Evolutionary conservation across 1,284 basidiomycete genomes (phyloP), one percentile per base, ranked within the genome.

Genomic region (Neolentinus lepideus): DNA sequence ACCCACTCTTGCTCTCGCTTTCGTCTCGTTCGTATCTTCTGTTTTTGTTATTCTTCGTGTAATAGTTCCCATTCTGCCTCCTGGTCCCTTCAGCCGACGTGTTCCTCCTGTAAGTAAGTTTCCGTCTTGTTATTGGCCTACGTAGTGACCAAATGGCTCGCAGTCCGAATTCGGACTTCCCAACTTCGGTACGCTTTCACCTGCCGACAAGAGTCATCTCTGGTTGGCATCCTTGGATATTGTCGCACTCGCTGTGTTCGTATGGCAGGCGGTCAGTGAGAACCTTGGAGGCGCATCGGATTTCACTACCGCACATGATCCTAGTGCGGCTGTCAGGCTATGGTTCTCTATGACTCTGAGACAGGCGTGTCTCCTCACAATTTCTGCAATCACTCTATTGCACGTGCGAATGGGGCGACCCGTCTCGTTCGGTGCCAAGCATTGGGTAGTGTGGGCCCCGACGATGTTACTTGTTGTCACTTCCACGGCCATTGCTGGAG

Each of bases 91-190:
- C 65, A 86, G 83, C 69, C 79, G 79, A 71, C 81, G 82, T 63
- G 83, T 85, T 64, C 75, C 80, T 67, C 84, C 84, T 53, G 85
- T 88, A 65, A 59, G 82, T n/a, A n/a, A n/a, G n/a, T n/a, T 76
- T 31, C 22, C 21, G 47, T 53, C 57, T 58, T 56, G 58, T 47
- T 53, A 53, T 56, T 2, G 3, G 27, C 54, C 51, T 33, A 22
- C 52, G 38, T 50, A 51, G 55, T 36, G 33, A 29, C 52, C 61
- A 64, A 54, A 53, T 59, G 60, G 52, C 43, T 60, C 38, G n/a
- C 61, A 88, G 85, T 77, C 83, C 62, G 82, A 85, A 71, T 87
- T 86, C 67, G 83, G 83, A 60, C 76, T 85, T 58, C 83, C 84
- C 60, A 80, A 81, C 64, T 85, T 80, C 69, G 76, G 76, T 62